phyloP scores from a whole-genome alignment of 345 rosid genomes.

The Linum lewisii region DNA sequence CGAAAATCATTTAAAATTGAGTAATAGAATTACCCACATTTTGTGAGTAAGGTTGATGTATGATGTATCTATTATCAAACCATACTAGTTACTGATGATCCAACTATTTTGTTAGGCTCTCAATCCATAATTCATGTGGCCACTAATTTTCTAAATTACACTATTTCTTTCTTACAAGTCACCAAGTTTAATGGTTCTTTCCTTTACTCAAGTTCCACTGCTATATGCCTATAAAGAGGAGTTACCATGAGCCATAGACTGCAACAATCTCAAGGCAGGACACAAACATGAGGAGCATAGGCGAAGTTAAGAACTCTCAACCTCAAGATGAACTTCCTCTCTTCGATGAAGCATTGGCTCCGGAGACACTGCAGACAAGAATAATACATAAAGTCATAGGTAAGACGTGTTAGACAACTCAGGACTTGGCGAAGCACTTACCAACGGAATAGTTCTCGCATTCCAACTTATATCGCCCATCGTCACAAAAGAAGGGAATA shows the following conservation, averaged over 20 bases:
- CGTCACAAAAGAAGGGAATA: not conserved
- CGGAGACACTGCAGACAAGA: not conserved
- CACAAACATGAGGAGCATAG: too few species aligned
- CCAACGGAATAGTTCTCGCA: conserved; percentile 1
- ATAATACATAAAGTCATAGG: not conserved
- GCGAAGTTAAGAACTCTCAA: not conserved
- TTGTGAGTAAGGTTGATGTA: too few species aligned
- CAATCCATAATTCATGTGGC: not conserved
- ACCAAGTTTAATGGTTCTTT: not conserved
- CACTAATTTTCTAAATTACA: not conserved
- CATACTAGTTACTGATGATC: not conserved
- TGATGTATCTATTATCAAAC: too few species aligned
- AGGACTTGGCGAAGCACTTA: not conserved
- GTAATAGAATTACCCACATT: not conserved
- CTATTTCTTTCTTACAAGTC: not conserved
- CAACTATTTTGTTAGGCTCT: not conserved
- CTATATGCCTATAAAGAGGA: not conserved
- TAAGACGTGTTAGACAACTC: not conserved
- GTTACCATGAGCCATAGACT: not conserved
- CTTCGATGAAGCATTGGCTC: not conserved
- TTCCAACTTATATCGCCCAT: too few species aligned
- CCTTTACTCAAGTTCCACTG: not conserved
- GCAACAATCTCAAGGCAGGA: too few species aligned
- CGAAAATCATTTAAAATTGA: too few species aligned
- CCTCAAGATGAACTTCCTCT: not conserved